A percentile compares a stretch with the other conserved stretches of the same genome.
Conservation (phyloP, 73 alveolate species). For the Loxodes magnus region DNA sequence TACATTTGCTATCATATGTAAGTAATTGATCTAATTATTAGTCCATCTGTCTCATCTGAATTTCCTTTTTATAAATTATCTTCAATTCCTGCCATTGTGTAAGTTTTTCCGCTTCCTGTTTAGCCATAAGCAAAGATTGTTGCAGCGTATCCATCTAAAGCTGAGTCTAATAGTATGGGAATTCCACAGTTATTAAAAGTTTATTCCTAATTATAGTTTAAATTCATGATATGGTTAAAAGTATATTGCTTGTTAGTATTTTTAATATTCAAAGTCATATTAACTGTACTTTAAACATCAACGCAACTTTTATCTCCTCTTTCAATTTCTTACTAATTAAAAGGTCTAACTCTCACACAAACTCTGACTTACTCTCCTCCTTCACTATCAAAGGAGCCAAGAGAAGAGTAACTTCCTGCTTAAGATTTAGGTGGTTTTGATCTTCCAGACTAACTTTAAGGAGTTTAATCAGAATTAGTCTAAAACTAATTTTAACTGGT, state of each 20-base stretch:
- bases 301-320: conserved; percentile 83
- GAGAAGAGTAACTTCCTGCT: no score
- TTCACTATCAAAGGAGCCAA: no score
- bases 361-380: conserved; percentile 91
- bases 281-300: conserved; percentile 41
- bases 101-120: conserved; percentile 97
- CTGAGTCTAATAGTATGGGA: conserved; percentile 79
- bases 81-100: conserved; percentile 85
- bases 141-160: conserved; percentile 91
- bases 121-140: conserved; percentile 97
- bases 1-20: conserved; percentile 82
- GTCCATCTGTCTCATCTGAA: conserved; percentile 86
- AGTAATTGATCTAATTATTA: conserved; percentile 79
- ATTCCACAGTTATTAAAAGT: conserved; percentile 70
- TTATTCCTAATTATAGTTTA: conserved; percentile 70
- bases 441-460: no score
- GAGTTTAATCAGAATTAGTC: no score
- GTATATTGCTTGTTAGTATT: conserved; percentile 67
- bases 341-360: conserved; percentile 89
- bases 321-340: conserved; percentile 67
- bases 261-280: conserved; percentile 48
- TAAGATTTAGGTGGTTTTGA: no score
- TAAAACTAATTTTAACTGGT: no score
- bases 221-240: conserved; percentile 84
- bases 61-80: conserved; percentile 77